These are phyloP conservation scores for Solanum virginianum DNA, from an alignment of 257 asterid species.

Conservation along the genomic window DNA sequence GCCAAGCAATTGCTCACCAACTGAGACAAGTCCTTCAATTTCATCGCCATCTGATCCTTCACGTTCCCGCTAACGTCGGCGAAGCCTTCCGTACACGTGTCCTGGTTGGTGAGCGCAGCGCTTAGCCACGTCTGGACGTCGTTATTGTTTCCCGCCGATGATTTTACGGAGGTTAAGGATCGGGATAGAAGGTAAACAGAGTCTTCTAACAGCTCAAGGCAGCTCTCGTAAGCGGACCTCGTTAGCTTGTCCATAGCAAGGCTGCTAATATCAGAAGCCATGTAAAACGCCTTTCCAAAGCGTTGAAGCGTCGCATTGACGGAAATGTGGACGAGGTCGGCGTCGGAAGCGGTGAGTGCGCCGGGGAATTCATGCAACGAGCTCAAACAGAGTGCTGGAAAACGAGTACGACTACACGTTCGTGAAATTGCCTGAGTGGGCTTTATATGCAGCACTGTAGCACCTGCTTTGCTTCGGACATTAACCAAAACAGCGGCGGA, in stretches of 20 bases:
- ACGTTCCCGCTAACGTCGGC: slow-evolving; percentile 43
- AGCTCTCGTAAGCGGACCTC: slow-evolving; percentile 76
- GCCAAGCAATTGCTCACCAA: slow-evolving; percentile 89
- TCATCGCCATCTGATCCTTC: slow-evolving; percentile 34
- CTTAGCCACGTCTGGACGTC: slow-evolving; percentile 95
- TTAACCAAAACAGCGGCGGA: slow-evolving; percentile 37
- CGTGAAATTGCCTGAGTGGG: slow-evolving; percentile 53
- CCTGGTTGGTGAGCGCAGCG: slow-evolving; percentile 86
- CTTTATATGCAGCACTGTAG: slow-evolving; percentile 13
- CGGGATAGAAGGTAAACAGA: slow-evolving; percentile 60
- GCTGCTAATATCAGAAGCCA: slow-evolving; percentile 46
- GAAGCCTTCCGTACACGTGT: slow-evolving; percentile 84
- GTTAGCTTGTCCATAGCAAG: slow-evolving; percentile 52
- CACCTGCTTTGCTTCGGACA: slow-evolving; percentile 16
- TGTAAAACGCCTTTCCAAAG: slow-evolving; percentile 50
- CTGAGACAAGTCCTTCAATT: slow-evolving; percentile 60
- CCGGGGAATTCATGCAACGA: slow-evolving; percentile 70
- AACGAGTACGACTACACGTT: slow-evolving; percentile 60
- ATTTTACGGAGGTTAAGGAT: slow-evolving; percentile 43
- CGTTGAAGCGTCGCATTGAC: slow-evolving; percentile 71
- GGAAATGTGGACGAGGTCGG: slow-evolving; percentile 77
- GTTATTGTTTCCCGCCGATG: slow-evolving; percentile 8
- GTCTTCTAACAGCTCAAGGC: slow-evolving; percentile 78
- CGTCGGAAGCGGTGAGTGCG: slow-evolving; percentile 56
- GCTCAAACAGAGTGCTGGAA: slow-evolving; percentile 52